Evolutionary conservation across 176 grass and related monocot species (phyloP).

Genomic region (Luzula sylvatica): DNA sequence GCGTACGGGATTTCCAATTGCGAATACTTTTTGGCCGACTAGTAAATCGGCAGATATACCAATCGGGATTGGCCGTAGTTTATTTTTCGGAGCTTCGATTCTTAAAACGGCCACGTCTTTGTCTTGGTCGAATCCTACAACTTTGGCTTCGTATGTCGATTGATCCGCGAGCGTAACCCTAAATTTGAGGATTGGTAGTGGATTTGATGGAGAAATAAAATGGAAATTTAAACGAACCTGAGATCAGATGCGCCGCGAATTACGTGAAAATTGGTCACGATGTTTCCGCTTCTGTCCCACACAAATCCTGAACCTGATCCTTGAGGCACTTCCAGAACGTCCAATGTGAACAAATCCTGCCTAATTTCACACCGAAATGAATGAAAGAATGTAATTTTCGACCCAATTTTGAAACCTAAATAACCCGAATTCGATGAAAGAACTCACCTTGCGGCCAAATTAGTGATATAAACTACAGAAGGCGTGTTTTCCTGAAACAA

Average conservation of each 20-base stretch:
- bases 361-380: conserved; percentile 22
- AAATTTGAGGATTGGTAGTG: conserved; percentile 19
- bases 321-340: conserved; percentile 97
- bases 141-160: conserved; percentile 67
- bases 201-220: neutral
- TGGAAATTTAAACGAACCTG: conserved; percentile 35
- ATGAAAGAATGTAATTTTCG: neutral
- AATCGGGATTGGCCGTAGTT: conserved; percentile 85
- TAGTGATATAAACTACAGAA: conserved; percentile 99
- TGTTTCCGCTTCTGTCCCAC: conserved; percentile 85
- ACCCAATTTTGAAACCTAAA: neutral
- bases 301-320: conserved; percentile 91
- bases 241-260: conserved; percentile 88
- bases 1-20: conserved; percentile 97
- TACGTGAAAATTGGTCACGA: conserved; percentile 95
- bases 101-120: conserved; percentile 95
- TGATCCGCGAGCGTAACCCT: conserved; percentile 96
- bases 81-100: conserved; percentile 79
- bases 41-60: conserved; percentile 81
- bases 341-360: conserved; percentile 96
- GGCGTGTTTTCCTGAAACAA: conserved; percentile 97
- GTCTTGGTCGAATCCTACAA: conserved; percentile 95
- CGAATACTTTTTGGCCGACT: conserved; percentile 97
- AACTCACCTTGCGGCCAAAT: conserved; percentile 59
- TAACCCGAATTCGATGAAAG: neutral